phyloP scores from a whole-genome alignment of 2,329 filamentous ascomycete species.

The Exophiala dermatitidis region DNA sequence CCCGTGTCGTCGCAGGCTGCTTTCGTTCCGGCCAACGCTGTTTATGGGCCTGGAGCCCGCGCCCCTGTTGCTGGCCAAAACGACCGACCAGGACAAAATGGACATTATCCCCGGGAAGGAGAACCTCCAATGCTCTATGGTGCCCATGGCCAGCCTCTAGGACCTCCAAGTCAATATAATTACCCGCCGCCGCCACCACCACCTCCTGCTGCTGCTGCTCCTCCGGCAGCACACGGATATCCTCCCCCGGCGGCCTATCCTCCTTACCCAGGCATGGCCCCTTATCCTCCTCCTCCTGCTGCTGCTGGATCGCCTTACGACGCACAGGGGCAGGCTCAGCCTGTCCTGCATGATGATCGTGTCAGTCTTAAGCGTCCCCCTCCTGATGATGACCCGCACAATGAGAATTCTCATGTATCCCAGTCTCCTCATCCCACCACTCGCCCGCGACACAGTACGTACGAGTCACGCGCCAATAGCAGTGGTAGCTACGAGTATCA shows the following conservation, averaged over 20 bases:
- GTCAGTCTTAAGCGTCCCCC: constrained; percentile 36
- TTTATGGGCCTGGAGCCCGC: constrained; percentile 46
- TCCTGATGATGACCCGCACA: constrained; percentile 28
- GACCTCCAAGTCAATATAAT: constrained; percentile 33
- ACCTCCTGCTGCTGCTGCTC: constrained; percentile 29
- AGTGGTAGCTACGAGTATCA: constrained; percentile 39
- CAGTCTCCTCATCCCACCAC: constrained; percentile 35
- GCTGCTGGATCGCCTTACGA: constrained; percentile 23
- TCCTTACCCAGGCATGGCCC: constrained; percentile 14
- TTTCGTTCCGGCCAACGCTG: constrained; percentile 65
- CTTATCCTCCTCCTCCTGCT: constrained; percentile 9
- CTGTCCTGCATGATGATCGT: constrained; percentile 38
- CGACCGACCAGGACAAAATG: constrained; percentile 31
- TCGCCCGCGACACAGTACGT: constrained; percentile 32
- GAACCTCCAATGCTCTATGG: constrained; percentile 38
- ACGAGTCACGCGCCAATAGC: constrained; percentile 35
- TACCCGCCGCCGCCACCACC: constrained; percentile 38
- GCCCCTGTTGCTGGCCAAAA: constrained; percentile 23
- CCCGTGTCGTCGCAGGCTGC: constrained; percentile 67
- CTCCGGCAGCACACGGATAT: constrained; percentile 22
- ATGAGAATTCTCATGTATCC: constrained; percentile 29
- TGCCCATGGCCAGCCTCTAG: constrained; percentile 45
- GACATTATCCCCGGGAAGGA: constrained; percentile 27
- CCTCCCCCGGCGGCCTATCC: constrained; percentile 23
- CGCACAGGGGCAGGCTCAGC: constrained; percentile 34